Percentiles rank a stretch among this genome's conserved stretches.
Conservation (phyloP, 148 eudicot genomes). For the Vaccinium corymbosum region DNA sequence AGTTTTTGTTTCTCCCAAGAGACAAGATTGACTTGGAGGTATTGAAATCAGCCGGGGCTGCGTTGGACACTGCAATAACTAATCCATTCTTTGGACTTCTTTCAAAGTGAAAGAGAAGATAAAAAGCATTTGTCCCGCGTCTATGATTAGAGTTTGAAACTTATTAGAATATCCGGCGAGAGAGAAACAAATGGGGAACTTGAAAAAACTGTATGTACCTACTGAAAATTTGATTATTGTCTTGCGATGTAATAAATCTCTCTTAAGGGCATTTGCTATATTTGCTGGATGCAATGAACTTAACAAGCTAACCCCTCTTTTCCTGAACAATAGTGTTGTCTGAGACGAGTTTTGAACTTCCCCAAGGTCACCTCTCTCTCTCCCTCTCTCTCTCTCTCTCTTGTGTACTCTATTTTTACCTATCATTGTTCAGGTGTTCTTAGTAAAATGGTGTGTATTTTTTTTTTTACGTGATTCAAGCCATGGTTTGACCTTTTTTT, state of each 20-base stretch:
- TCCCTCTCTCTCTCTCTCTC: no score
- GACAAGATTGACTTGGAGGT: slow-evolving; percentile 49
- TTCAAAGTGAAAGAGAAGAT: slow-evolving; percentile 29
- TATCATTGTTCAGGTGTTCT: no score
- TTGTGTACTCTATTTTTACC: no score
- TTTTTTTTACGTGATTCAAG: no score
- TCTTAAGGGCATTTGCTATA: background rate
- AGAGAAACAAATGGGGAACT: background rate
- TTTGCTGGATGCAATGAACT: background rate
- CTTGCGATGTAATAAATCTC: background rate
- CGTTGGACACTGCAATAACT: slow-evolving; percentile 50
- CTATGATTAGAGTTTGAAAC: background rate
- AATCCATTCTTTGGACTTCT: slow-evolving; percentile 82
- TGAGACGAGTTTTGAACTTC: background rate
- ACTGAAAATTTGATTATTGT: background rate
- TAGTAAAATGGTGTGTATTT: no score
- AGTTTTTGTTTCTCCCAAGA: slow-evolving; percentile 53
- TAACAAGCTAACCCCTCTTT: background rate
- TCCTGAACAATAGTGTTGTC: background rate
- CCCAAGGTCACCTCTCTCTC: background rate
- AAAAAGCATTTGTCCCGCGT: background rate
- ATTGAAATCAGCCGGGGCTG: slow-evolving; percentile 45
- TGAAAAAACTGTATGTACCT: background rate
- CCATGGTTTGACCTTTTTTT: no score
- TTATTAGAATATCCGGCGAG: background rate